Conservation (phyloP, 129 eudicot species). For the Flaveria trinervia region DNA sequence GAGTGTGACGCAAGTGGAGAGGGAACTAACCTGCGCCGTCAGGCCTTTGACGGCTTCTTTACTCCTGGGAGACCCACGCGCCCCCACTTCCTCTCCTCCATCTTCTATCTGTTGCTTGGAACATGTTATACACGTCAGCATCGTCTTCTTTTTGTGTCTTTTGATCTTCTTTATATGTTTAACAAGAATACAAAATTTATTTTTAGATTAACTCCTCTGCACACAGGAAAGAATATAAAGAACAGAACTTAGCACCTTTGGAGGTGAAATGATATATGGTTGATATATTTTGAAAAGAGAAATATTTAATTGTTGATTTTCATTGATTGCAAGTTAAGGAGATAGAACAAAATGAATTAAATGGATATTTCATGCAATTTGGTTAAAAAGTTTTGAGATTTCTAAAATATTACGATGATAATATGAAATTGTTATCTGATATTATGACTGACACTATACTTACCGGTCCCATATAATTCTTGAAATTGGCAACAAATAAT, state of each 20-base stretch:
- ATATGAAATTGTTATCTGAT: not conserved
- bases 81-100: slow-evolving; percentile 58
- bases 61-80: slow-evolving; percentile 70
- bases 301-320: not conserved
- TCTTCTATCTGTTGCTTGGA: slow-evolving; percentile 62
- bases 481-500: not conserved
- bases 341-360: not conserved
- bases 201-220: slow-evolving; percentile 34
- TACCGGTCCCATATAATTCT: slow-evolving; percentile 20
- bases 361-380: not conserved
- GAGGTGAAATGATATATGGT: slow-evolving; percentile 8
- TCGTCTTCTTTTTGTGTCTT: slow-evolving; percentile 19
- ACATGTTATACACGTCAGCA: slow-evolving; percentile 81
- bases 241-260: slow-evolving; percentile 35
- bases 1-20: not conserved
- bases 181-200: slow-evolving; percentile 19
- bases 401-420: not conserved
- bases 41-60: slow-evolving; percentile 90
- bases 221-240: not conserved
- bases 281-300: too few species aligned
- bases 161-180: not conserved
- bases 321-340: not conserved
- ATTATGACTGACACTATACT: too few species aligned
- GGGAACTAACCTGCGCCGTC: slow-evolving; percentile 69
- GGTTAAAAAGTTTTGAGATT: not conserved